A percentile compares a stretch with the other conserved stretches of the same genome.
phyloP scores from a whole-genome alignment of 2,329 filamentous ascomycete species.

The Pezicula neosporulosa region DNA sequence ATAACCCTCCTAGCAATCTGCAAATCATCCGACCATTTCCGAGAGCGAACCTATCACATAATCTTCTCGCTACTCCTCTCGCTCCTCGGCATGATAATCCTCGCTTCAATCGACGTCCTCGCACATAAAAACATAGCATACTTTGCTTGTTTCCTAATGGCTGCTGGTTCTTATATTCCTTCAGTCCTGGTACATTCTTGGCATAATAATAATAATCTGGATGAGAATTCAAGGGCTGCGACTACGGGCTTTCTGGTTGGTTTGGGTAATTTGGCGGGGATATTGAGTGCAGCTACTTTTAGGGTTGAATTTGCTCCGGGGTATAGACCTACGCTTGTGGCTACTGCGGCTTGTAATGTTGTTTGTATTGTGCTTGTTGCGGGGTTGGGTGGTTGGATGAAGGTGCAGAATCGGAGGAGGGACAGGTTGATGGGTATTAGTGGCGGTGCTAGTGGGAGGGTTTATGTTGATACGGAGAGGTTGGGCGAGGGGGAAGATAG shows the following conservation, averaged over 20 bases:
- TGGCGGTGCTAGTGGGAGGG: slow-evolving; percentile 30
- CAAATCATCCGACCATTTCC: slow-evolving; percentile 39
- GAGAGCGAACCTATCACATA: slow-evolving; percentile 44
- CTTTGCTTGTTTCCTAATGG: slow-evolving; percentile 47
- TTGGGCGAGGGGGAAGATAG: slow-evolving; percentile 35
- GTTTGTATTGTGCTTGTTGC: slow-evolving; percentile 36
- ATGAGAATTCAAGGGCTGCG: slow-evolving; percentile 44
- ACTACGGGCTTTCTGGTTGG: slow-evolving; percentile 45
- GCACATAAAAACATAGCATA: slow-evolving; percentile 41
- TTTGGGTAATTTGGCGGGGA: slow-evolving; percentile 44
- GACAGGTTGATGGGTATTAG: slow-evolving; percentile 28
- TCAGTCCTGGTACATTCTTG: slow-evolving; percentile 44
- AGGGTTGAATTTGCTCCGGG: slow-evolving; percentile 43
- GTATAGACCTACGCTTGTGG: slow-evolving; percentile 43
- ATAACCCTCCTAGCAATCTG: slow-evolving; percentile 40
- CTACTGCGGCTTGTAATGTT: slow-evolving; percentile 38
- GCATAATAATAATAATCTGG: slow-evolving; percentile 50
- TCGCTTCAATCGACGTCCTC: slow-evolving; percentile 39
- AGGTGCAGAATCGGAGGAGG: slow-evolving; percentile 36
- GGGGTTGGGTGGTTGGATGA: slow-evolving; percentile 41
- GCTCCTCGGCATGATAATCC: slow-evolving; percentile 39
- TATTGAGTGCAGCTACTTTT: slow-evolving; percentile 42
- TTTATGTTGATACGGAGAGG: slow-evolving; percentile 36
- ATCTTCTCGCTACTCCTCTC: slow-evolving; percentile 35
- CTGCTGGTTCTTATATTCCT: slow-evolving; percentile 41